Evolutionary conservation across 2,329 filamentous ascomycete genomes (phyloP).

Genomic region (Fusarium neocosmosporiellum): DNA sequence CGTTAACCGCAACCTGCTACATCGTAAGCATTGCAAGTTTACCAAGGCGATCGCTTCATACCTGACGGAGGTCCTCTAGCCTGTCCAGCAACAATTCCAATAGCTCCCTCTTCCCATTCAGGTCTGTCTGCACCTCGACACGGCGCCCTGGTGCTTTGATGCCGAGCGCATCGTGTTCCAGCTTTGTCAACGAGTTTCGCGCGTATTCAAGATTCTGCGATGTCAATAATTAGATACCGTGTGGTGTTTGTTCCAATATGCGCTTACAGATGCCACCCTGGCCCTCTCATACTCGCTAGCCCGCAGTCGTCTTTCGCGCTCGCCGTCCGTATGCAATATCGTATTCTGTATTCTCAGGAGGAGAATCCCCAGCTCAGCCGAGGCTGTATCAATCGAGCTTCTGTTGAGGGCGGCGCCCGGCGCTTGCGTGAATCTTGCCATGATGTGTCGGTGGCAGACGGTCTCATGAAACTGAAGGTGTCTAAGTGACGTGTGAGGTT

Average conservation of each 20-base stretch:
- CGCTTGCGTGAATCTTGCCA: constrained; percentile 44
- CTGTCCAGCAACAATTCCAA: constrained; percentile 75
- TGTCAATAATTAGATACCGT: constrained; percentile 6
- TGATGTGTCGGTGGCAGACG: constrained; percentile 26
- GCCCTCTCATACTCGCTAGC: constrained; percentile 73
- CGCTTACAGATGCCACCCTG: constrained; percentile 56
- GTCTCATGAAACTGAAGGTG: constrained; percentile 17
- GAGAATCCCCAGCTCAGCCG: constrained; percentile 69
- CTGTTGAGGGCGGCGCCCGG: constrained; percentile 17
- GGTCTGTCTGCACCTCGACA: constrained; percentile 70
- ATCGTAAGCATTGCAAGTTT: constrained; percentile 18
- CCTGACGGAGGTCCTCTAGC: constrained; percentile 74
- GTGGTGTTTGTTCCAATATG: constrained; percentile 26
- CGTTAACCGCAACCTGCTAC: constrained; percentile 48
- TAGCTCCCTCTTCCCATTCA: constrained; percentile 72
- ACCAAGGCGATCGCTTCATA: constrained; percentile 43
- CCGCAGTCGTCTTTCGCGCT: constrained; percentile 67
- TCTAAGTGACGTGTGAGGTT: constrained; percentile 46
- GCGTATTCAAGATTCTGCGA: constrained; percentile 78
- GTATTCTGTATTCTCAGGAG: constrained; percentile 73
- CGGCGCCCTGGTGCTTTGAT: constrained; percentile 69
- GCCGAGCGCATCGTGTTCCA: constrained; percentile 75
- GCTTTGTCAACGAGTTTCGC: constrained; percentile 72
- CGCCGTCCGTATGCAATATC: constrained; percentile 70
- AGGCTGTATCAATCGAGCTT: constrained; percentile 44